phyloP scores from a whole-genome alignment of 768 basidiomycete species.

The Pleurotus sapidus region DNA sequence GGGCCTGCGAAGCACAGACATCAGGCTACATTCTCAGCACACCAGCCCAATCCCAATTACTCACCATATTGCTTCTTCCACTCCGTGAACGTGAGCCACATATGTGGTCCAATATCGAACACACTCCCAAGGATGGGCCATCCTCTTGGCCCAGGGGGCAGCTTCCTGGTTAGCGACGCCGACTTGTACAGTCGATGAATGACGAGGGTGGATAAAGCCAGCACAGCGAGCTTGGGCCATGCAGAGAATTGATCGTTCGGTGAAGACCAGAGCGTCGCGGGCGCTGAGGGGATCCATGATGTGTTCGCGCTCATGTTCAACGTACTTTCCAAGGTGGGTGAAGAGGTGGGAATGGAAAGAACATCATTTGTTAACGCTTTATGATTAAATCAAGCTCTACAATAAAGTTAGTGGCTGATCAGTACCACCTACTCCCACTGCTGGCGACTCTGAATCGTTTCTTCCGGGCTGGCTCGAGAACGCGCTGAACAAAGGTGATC shows the following conservation, averaged over 20 bases:
- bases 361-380: not conserved
- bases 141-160: constrained; percentile 17
- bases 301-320: not conserved
- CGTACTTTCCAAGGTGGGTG: not conserved
- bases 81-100: constrained; percentile 13
- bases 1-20: constrained; percentile 12
- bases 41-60: not conserved
- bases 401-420: no score
- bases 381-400: no score
- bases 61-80: constrained; percentile 17
- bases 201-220: not conserved
- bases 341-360: not conserved
- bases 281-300: not conserved
- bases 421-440: no score
- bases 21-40: no score
- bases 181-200: constrained; percentile 2
- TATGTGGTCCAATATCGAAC: constrained; percentile 12
- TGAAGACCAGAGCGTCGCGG: not conserved
- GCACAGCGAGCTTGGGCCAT: not conserved
- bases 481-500: no score
- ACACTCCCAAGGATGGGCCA: constrained; percentile 16
- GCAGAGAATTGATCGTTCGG: not conserved
- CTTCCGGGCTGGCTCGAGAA: no score
- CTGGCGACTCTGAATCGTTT: no score
- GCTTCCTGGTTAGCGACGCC: constrained; percentile 6